Conservation (phyloP, 139 green algal species). For the Volvox africanus region DNA sequence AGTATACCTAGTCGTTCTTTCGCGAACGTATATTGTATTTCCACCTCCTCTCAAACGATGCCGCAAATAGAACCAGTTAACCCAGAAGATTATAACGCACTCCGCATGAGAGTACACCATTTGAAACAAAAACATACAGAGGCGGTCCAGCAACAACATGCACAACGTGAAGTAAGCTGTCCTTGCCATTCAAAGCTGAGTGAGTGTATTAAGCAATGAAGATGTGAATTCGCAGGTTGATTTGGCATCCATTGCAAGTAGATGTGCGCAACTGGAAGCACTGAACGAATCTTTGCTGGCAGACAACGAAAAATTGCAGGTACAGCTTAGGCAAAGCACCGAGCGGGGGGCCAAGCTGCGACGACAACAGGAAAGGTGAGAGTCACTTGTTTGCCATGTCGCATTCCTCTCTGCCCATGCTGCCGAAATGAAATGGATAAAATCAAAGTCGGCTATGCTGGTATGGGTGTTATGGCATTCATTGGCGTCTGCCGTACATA, state of each 20-base stretch:
- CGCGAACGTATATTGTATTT: too few relatives aligned
- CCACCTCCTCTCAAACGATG: not conserved
- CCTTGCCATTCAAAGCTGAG: not conserved
- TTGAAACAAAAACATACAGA: conserved; percentile 9
- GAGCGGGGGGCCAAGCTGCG: not conserved
- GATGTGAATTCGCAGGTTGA: conserved; percentile 15
- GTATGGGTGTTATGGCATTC: not conserved
- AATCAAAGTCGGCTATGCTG: not conserved
- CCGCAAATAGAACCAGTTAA: not conserved
- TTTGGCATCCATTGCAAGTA: conserved; percentile 20
- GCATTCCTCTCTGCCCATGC: too few relatives aligned
- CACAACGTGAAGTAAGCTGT: conserved; percentile 33
- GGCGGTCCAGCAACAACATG: not conserved
- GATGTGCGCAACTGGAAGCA: conserved; percentile 21
- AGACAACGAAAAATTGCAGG: not conserved
- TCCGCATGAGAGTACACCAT: not conserved
- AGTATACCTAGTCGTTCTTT: too few relatives aligned
- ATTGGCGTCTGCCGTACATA: not conserved
- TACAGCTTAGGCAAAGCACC: not conserved
- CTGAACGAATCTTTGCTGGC: not conserved
- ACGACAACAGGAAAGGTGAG: conserved; percentile 18
- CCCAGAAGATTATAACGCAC: not conserved
- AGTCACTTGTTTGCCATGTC: not conserved
- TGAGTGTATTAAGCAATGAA: not conserved
- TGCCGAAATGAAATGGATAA: too few relatives aligned